phyloP scores from a whole-genome alignment of 768 basidiomycete genomes.

The Trametes meyenii region DNA sequence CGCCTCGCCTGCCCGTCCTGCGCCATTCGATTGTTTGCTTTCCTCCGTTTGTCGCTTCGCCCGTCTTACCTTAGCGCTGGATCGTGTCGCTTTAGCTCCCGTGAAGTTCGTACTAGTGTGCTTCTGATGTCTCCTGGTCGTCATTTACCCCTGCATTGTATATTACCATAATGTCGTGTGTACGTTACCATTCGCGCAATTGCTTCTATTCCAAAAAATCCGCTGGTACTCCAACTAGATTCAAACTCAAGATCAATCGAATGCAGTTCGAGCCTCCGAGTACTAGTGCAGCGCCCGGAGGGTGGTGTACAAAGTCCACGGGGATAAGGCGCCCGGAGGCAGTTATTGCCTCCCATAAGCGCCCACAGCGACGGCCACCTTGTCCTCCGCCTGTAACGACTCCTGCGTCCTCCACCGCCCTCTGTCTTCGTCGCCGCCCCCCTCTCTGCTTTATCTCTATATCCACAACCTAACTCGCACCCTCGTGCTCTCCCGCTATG shows the following conservation, averaged over 20 bases:
- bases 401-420: neutral
- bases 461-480: neutral
- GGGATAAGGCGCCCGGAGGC: too few species aligned
- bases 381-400: too few species aligned
- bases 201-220: too few species aligned
- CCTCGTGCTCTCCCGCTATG: constrained; percentile 31
- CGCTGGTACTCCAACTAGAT: too few species aligned
- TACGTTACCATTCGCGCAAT: neutral
- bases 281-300: too few species aligned
- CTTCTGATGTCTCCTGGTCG: too few species aligned
- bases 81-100: neutral
- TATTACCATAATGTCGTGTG: neutral
- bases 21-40: neutral
- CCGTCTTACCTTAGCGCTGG: too few species aligned
- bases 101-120: neutral
- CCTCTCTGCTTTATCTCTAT: neutral
- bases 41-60: neutral
- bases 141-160: neutral
- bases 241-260: too few species aligned
- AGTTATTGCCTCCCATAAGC: neutral
- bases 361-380: neutral
- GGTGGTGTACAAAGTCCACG: too few species aligned
- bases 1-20: neutral
- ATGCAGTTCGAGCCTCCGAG: too few species aligned
- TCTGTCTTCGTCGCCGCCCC: neutral